Evolutionary conservation across 257 asterid species (phyloP).

Genomic region (Lycium ferocissimum): DNA sequence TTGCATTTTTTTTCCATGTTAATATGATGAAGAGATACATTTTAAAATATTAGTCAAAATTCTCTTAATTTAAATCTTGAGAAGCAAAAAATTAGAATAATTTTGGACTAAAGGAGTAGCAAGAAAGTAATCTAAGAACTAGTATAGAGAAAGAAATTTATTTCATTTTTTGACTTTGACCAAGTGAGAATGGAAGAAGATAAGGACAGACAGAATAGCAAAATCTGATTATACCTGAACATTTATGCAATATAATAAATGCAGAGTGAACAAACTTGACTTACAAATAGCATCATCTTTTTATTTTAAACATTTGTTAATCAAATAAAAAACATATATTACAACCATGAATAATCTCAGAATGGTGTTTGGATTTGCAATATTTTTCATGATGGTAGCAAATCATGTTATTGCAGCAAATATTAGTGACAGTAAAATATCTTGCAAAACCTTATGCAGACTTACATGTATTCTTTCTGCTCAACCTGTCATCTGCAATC

Average conservation of each 20-base stretch:
- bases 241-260: neutral
- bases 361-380: constrained; percentile 4
- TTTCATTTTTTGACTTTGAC: neutral
- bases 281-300: constrained; percentile 19
- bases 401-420: neutral
- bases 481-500: constrained; percentile 1
- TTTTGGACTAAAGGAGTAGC: too few species aligned
- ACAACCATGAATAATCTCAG: constrained; percentile 17
- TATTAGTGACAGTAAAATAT: constrained; percentile 7
- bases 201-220: neutral
- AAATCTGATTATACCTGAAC: neutral
- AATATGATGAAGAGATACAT: too few species aligned
- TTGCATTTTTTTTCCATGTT: too few species aligned
- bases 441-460: constrained; percentile 12
- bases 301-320: neutral
- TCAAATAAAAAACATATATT: neutral
- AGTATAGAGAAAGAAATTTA: neutral
- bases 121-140: neutral
- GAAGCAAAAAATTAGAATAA: too few species aligned
- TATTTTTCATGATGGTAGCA: neutral
- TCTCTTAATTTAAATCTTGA: too few species aligned
- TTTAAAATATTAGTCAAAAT: too few species aligned
- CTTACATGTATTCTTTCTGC: neutral
- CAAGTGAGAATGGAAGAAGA: neutral
- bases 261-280: neutral